These are phyloP conservation scores for Furcasterigmium sp. DNA, from an alignment of 2,329 filamentous ascomycete species.

Conservation along the genomic window DNA sequence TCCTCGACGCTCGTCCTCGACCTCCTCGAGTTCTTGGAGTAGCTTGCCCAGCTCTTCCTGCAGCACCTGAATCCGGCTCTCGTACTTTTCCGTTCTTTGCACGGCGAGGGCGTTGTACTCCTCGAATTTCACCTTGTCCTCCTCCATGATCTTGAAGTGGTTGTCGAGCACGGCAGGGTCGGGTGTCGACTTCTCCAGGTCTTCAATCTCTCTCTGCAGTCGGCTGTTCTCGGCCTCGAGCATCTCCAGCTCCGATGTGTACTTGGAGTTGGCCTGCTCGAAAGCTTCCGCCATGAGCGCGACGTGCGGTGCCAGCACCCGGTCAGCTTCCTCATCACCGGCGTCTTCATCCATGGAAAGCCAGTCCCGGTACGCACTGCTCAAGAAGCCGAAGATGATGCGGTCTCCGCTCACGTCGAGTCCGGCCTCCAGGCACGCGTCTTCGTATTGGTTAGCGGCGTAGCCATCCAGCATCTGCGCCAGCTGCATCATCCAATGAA, in stretches of 20 bases:
- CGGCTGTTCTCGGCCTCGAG: constrained; percentile 82
- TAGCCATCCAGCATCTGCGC: constrained; percentile 91
- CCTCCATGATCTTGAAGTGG: constrained; percentile 88
- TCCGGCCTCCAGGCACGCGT: constrained; percentile 82
- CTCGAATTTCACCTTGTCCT: constrained; percentile 92
- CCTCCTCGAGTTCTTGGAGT: constrained; percentile 66
- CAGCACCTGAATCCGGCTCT: constrained; percentile 72
- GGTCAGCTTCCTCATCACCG: constrained; percentile 76
- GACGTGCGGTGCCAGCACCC: constrained; percentile 75
- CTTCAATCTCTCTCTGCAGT: constrained; percentile 80
- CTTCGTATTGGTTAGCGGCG: constrained; percentile 72
- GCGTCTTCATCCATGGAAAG: constrained; percentile 87
- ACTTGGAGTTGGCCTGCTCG: constrained; percentile 76
- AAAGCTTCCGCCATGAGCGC: constrained; percentile 85
- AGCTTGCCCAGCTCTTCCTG: constrained; percentile 82
- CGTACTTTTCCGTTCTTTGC: constrained; percentile 84
- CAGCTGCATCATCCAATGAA: constrained; percentile 99
- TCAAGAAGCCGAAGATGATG: constrained; percentile 91
- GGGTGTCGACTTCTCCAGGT: constrained; percentile 80
- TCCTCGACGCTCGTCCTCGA: constrained; percentile 73
- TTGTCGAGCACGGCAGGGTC: constrained; percentile 81
- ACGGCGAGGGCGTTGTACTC: constrained; percentile 85
- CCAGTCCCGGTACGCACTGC: constrained; percentile 89
- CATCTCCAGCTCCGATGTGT: constrained; percentile 75
- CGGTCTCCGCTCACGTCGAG: constrained; percentile 84